These are phyloP conservation scores for Carex cristatella DNA, from an alignment of 176 grass and related monocot genomes.

Conservation along the genomic window DNA sequence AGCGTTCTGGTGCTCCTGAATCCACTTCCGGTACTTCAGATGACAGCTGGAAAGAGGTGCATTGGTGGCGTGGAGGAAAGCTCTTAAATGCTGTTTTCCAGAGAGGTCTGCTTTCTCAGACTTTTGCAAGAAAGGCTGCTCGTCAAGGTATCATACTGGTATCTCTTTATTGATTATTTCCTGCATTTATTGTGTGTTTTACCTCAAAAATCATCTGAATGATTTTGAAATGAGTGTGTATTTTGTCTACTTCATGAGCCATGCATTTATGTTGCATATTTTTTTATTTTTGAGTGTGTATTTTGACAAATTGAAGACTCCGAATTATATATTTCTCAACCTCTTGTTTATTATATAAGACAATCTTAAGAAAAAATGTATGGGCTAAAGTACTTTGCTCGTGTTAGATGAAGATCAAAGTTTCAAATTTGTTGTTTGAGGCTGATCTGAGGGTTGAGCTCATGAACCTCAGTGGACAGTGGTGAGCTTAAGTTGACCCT, in stretches of 20 bases:
- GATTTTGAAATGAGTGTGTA: neutral
- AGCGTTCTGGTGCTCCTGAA: slow-evolving; percentile 47
- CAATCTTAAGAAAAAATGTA: neutral
- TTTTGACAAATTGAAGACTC: neutral
- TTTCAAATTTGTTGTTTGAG: neutral
- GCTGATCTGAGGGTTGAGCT: neutral
- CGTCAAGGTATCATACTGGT: slow-evolving; percentile 63
- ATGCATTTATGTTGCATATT: neutral
- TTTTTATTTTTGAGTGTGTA: neutral
- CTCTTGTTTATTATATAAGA: neutral
- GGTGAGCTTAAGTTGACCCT: neutral
- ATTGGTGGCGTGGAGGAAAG: slow-evolving; percentile 78
- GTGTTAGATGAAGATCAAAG: neutral
- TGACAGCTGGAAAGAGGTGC: slow-evolving; percentile 65
- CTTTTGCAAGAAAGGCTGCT: slow-evolving; percentile 61
- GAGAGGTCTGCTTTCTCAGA: slow-evolving; percentile 46
- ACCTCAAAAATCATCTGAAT: neutral
- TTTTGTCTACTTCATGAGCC: slow-evolving; percentile 6
- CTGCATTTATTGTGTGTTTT: neutral
- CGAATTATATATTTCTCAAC: neutral
- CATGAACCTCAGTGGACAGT: neutral
- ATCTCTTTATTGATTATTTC: slow-evolving; percentile 24
- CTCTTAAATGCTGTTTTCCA: slow-evolving; percentile 73
- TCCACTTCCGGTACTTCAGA: slow-evolving; percentile 45
- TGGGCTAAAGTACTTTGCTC: neutral